Conservation (phyloP, 2,329 filamentous ascomycete genomes). For the Sporothrix sp. region DNA sequence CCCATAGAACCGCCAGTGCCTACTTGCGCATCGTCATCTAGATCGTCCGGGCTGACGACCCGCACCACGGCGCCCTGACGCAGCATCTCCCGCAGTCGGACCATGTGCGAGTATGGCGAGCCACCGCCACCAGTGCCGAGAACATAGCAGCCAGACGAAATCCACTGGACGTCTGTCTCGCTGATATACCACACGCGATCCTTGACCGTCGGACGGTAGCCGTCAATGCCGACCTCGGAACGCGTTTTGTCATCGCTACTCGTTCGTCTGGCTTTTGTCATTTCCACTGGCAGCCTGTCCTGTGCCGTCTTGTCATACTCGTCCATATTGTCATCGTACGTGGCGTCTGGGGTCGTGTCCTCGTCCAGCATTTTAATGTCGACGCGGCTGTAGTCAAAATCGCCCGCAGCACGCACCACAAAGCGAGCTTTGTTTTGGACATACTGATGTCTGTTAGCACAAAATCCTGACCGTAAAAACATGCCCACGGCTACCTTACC, state of each 20-base stretch:
- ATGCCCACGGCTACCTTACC: too few relatives aligned
- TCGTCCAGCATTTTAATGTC: background rate
- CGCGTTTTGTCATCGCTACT: background rate
- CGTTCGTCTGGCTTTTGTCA: too few relatives aligned
- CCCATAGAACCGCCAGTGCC: slow-evolving; percentile 49
- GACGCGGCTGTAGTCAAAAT: slow-evolving; percentile 37
- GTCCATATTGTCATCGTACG: slow-evolving; percentile 17
- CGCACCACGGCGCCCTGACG: slow-evolving; percentile 39
- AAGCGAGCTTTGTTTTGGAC: slow-evolving; percentile 44
- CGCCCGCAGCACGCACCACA: slow-evolving; percentile 50
- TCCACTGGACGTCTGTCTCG: slow-evolving; percentile 48
- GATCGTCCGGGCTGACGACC: slow-evolving; percentile 40
- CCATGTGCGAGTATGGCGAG: slow-evolving; percentile 41
- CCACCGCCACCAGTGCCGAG: slow-evolving; percentile 53
- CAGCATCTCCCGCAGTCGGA: slow-evolving; percentile 42
- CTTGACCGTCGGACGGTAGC: slow-evolving; percentile 40
- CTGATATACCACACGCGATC: slow-evolving; percentile 47
- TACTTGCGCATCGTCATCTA: slow-evolving; percentile 41
- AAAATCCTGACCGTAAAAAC: too few relatives aligned
- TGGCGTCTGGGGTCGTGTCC: background rate
- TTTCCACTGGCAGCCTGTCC: background rate
- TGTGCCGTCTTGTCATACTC: slow-evolving; percentile 21
- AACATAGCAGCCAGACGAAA: slow-evolving; percentile 50
- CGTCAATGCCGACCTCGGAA: slow-evolving; percentile 22
- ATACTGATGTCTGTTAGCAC: slow-evolving; percentile 32